phyloP scores from a whole-genome alignment of 345 rosid species.

The Euphorbia lathyris region DNA sequence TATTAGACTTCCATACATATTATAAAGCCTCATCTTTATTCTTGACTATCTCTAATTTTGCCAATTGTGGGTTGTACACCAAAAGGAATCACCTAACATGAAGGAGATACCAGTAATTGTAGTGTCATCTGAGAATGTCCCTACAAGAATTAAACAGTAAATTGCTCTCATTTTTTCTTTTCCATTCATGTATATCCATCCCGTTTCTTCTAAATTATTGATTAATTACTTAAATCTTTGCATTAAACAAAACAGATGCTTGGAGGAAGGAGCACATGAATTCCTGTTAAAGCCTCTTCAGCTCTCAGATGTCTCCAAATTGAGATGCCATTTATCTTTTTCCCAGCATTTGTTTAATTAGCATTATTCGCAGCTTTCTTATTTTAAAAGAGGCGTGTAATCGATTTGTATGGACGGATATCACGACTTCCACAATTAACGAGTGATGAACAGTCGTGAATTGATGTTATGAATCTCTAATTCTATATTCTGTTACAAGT shows the following conservation, averaged over 20 bases:
- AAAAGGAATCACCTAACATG: constrained; percentile 31
- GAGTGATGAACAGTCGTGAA: neutral
- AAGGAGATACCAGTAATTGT: constrained; percentile 30
- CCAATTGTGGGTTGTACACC: neutral
- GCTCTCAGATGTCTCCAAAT: constrained; percentile 11
- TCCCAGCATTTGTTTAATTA: too few species aligned
- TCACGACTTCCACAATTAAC: neutral
- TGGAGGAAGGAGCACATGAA: constrained; percentile 26
- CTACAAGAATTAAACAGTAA: constrained; percentile 24
- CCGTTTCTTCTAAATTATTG: neutral
- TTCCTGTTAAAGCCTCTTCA: constrained; percentile 20
- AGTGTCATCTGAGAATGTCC: constrained; percentile 34
- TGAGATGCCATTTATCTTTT: constrained; percentile 8
- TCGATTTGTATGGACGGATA: neutral
- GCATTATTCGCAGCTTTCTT: neutral
- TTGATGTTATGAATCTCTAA: neutral
- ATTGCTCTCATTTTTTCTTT: neutral
- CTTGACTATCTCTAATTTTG: neutral
- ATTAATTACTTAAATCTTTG: neutral
- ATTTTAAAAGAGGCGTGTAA: neutral
- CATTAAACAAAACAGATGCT: constrained; percentile 18
- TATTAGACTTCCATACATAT: neutral
- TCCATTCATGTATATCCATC: neutral
- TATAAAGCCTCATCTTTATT: neutral
- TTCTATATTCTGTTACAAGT: neutral